Percentiles rank a stretch among this genome's conserved stretches.
Conservation (phyloP, 495 filamentous ascomycete genomes). For the Pyrenula massariospora region DNA sequence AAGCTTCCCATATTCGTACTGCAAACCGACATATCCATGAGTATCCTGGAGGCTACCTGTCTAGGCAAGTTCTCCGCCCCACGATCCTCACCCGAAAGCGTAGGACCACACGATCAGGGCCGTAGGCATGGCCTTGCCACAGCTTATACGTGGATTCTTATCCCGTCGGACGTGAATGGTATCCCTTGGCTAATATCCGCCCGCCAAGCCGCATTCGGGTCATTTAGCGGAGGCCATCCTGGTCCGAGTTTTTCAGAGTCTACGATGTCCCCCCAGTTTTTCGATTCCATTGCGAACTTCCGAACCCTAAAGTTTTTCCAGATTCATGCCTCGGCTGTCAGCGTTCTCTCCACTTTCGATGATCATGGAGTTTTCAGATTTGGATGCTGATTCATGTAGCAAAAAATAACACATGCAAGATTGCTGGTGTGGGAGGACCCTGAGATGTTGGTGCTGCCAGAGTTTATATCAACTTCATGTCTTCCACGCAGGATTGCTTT, state of each 20-base stretch:
- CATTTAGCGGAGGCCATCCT: not conserved
- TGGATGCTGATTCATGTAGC: too few species aligned
- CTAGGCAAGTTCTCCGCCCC: not conserved
- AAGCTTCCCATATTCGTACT: too few species aligned
- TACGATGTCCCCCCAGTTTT: not conserved
- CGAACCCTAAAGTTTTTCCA: too few species aligned
- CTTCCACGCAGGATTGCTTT: not conserved
- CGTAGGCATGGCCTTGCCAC: too few species aligned
- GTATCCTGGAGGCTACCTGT: not conserved
- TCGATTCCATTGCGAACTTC: not conserved
- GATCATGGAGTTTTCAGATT: too few species aligned
- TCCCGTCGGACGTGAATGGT: not conserved
- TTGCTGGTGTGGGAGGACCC: not conserved
- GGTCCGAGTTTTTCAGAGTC: not conserved
- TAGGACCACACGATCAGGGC: not conserved
- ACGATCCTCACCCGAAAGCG: not conserved
- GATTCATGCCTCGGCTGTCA: too few species aligned
- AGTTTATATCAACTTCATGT: not conserved
- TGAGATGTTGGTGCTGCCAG: not conserved
- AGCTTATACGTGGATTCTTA: too few species aligned
- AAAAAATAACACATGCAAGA: not conserved
- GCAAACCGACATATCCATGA: not conserved
- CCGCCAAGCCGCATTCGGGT: not conserved
- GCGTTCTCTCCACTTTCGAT: too few species aligned
- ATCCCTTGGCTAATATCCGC: not conserved